A percentile compares a stretch with the other conserved stretches of the same genome.
These are phyloP conservation scores for Neurospora tetraspora DNA, from an alignment of 495 filamentous ascomycete genomes.

Conservation along the genomic window DNA sequence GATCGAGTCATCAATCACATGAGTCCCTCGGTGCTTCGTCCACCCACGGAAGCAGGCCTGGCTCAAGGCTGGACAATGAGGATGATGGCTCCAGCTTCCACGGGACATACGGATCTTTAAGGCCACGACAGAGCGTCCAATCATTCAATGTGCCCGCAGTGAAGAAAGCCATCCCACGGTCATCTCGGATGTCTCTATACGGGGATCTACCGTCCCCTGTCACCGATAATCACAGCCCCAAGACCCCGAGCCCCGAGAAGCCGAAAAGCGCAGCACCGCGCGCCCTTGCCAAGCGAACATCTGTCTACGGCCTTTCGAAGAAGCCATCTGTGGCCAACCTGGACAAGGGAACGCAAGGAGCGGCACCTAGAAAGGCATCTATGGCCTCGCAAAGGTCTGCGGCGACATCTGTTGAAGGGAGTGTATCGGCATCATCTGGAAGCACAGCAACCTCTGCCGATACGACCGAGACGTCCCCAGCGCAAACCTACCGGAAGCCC, in stretches of 20 bases:
- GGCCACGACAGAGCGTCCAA: constrained; percentile 15
- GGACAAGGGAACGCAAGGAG: constrained; percentile 22
- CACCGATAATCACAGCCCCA: constrained; percentile 14
- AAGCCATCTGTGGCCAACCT: constrained; percentile 40
- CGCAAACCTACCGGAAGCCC: constrained; percentile 46
- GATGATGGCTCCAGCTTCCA: constrained; percentile 20
- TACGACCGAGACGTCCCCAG: constrained; percentile 23
- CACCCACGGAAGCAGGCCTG: constrained; percentile 27
- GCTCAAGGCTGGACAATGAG: constrained; percentile 28
- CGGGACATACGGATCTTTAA: constrained; percentile 24
- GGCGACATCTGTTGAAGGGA: constrained; percentile 38
- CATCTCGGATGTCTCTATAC: constrained; percentile 7
- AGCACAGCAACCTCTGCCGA: constrained; percentile 30
- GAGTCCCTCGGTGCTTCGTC: constrained; percentile 21
- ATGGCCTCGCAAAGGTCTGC: constrained; percentile 36
- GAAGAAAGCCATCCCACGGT: constrained; percentile 1
- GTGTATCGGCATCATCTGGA: constrained; percentile 25
- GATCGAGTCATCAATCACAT: constrained; percentile 37
- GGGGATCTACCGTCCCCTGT: constrained; percentile 14
- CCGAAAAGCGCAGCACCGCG: constrained; percentile 41
- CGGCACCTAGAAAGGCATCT: constrained; percentile 29
- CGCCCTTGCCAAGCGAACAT: constrained; percentile 43
- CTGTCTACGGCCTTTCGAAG: constrained; percentile 42
- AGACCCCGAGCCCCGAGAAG: constrained; percentile 38
- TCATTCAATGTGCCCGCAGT: constrained; percentile 14